Percentiles rank a stretch among this genome's conserved stretches.
These are phyloP conservation scores for Sanghuangporus weigelae DNA, from an alignment of 1,284 basidiomycete genomes.

Conservation along the genomic window DNA sequence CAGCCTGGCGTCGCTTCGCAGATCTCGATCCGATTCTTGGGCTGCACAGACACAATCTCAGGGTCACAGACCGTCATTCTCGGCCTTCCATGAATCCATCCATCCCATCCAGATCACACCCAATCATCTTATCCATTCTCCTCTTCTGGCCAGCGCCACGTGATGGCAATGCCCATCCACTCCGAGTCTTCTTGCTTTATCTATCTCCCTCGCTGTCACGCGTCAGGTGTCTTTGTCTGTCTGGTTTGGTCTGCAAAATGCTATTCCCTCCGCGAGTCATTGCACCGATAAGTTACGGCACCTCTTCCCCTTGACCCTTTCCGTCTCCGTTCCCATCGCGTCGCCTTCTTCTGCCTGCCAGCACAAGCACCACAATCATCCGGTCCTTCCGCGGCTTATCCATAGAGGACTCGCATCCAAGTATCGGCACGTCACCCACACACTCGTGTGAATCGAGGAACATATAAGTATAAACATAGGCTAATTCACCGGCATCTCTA, in stretches of 20 bases:
- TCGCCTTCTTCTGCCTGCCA: not conserved
- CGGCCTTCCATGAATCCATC: too few relatives aligned
- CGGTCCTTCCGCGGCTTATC: not conserved
- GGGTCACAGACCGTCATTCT: conserved; percentile 2
- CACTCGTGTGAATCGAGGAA: not conserved
- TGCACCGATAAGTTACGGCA: not conserved
- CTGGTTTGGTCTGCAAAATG: not conserved
- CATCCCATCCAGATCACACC: not conserved
- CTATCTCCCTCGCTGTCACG: not conserved
- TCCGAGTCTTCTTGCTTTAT: not conserved
- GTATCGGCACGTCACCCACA: not conserved
- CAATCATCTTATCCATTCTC: not conserved
- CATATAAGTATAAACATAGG: not conserved
- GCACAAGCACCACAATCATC: not conserved
- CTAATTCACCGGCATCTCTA: not conserved
- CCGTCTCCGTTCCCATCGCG: not conserved
- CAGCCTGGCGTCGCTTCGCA: not conserved
- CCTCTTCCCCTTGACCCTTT: not conserved
- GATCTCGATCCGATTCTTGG: not conserved
- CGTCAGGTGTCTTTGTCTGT: not conserved
- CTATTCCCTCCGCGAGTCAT: not conserved
- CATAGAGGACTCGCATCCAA: not conserved
- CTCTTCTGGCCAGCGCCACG: not conserved
- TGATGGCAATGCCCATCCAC: not conserved
- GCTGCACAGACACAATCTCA: not conserved